Conservation (phyloP, 306 rosid species). For the Acmispon strigosus region DNA sequence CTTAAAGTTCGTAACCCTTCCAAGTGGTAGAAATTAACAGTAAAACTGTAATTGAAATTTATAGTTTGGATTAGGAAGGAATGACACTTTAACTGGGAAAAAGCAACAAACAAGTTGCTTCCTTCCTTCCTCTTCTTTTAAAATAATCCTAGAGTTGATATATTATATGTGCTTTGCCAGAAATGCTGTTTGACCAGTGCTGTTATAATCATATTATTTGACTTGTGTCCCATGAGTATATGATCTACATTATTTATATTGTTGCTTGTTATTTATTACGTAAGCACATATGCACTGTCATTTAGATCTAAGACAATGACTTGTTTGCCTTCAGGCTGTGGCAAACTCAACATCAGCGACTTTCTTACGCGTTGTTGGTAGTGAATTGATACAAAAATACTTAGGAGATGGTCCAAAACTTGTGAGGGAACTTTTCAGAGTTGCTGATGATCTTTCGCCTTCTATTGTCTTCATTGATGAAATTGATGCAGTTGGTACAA, state of each 20-base stretch:
- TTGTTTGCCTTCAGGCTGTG: slow-evolving; percentile 64
- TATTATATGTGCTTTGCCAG: too few species aligned
- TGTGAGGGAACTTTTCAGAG: slow-evolving; percentile 96
- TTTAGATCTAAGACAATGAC: slow-evolving; percentile 12
- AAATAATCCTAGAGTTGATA: not conserved
- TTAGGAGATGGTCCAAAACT: slow-evolving; percentile 98
- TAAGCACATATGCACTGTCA: not conserved
- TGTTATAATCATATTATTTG: too few species aligned
- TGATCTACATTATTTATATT: not conserved
- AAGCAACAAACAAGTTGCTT: not conserved
- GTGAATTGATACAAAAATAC: slow-evolving; percentile 94
- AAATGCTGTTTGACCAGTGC: too few species aligned
- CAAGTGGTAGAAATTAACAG: too few species aligned
- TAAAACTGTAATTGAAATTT: too few species aligned
- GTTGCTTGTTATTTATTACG: not conserved
- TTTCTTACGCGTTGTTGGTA: slow-evolving; percentile 96
- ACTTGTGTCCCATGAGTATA: too few species aligned
- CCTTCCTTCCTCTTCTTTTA: too few species aligned
- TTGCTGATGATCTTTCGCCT: slow-evolving; percentile 96
- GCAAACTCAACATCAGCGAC: slow-evolving; percentile 99
- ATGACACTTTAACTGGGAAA: not conserved
- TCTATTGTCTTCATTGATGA: slow-evolving; percentile 96
- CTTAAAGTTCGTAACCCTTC: too few species aligned
- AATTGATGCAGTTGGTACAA: slow-evolving; percentile 93
- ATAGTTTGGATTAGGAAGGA: not conserved